Evolutionary conservation across 1,284 basidiomycete species (phyloP).

Genomic region (Sanghuangporus weigelae): DNA sequence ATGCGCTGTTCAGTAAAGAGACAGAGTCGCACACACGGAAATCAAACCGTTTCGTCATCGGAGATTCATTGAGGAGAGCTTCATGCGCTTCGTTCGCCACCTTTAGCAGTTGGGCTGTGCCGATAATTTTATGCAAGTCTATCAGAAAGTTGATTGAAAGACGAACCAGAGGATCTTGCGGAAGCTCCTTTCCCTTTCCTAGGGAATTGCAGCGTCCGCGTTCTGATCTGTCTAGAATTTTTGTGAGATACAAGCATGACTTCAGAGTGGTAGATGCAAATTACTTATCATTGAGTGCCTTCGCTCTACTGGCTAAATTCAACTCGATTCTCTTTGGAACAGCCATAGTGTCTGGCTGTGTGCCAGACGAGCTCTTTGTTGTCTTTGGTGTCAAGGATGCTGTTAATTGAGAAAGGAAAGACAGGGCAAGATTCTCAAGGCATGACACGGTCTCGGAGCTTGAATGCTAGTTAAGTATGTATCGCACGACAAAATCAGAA

Average conservation of each 20-base stretch:
- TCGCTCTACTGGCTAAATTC: conserved; percentile 28
- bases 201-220: conserved; percentile 29
- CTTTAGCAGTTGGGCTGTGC: conserved; percentile 56
- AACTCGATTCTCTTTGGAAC: conserved; percentile 24
- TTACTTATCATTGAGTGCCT: conserved; percentile 24
- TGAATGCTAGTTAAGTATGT: not conserved
- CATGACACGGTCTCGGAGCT: conserved; percentile 3
- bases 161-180: conserved; percentile 46
- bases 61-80: conserved; percentile 47
- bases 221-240: conserved; percentile 17
- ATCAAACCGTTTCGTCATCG: conserved; percentile 63
- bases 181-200: conserved; percentile 40
- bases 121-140: conserved; percentile 9
- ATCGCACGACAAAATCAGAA: too few relatives aligned
- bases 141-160: not conserved
- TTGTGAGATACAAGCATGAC: conserved; percentile 4
- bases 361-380: not conserved
- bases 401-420: conserved; percentile 50
- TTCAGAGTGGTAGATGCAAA: not conserved
- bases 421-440: conserved; percentile 47
- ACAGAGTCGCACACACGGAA: not conserved
- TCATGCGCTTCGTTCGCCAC: conserved; percentile 62
- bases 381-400: conserved; percentile 12
- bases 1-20: not conserved
- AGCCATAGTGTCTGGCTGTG: not conserved